Evolutionary conservation across 352 stramenopile species (phyloP), one percentile per base, ranked within the genome.

Genomic region (Globisporangium paddicum): DNA sequence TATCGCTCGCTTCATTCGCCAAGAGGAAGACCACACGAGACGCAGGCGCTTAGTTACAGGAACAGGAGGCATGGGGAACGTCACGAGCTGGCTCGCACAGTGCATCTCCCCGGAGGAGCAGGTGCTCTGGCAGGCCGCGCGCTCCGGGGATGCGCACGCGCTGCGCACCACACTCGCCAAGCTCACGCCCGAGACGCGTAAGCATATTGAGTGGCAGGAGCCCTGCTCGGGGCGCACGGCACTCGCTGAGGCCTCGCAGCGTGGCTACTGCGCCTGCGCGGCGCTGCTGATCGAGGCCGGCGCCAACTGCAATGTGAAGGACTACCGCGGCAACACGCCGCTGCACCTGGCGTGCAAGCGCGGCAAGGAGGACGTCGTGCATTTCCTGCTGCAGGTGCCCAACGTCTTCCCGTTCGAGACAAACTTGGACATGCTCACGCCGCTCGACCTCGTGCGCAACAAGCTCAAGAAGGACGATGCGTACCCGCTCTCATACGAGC

Each of bases 171-270:
- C 72, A 18, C 57, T 73, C 35, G 66, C 61, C 25, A 64, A 64
- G 10, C 66, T 85, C 6, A 84, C 72, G 25, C 62, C 58, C 1
- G 61, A 73, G 47, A 84, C 69, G 23, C 73, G 66, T 30, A 60
- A 67, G 26, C 74, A 67, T 41, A 52, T 89, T n/a, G 75, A 87
- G 48, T 88, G 73, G 71, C 71, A 82, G 26, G 76, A 87, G 55
- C 71, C 73, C 8, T 73, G 66, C 50, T 77, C 64, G 1, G 68
- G 73, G 2, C 68, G 70, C 19, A 81, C 80, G 0, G 68, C 78
- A 32, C 58, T 90, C 18, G 61, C 72, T 18, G 68, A 83, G 28
- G 76, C 80, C 1, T 65, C 73, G 5, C 60, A 61, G 9, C 61
- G 66, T 37, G 80, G 80, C 11, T 49, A 84, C 53, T n/a, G 58